Evolutionary conservation across 257 asterid genomes (phyloP).

Genomic region (Salvia hispanica): DNA sequence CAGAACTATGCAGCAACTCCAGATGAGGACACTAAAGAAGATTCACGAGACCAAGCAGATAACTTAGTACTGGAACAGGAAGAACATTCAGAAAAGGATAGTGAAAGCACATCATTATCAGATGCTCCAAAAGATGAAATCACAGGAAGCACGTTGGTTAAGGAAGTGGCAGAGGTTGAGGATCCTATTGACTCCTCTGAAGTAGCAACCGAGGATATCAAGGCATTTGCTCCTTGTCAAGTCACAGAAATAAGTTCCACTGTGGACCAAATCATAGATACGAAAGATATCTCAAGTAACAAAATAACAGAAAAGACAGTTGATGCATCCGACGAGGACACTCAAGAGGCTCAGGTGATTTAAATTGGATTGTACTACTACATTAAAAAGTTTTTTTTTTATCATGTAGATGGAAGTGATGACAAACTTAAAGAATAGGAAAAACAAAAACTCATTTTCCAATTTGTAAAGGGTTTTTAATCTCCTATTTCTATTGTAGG

Average conservation of each 20-base stretch:
- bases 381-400: background rate
- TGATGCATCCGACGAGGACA: slow-evolving; percentile 31
- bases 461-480: background rate
- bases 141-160: slow-evolving; percentile 12
- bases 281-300: slow-evolving; percentile 32
- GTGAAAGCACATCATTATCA: slow-evolving; percentile 23
- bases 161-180: slow-evolving; percentile 26
- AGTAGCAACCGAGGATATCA: slow-evolving; percentile 23
- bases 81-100: slow-evolving; percentile 21
- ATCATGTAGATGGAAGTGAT: background rate
- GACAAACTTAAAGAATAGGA: background rate
- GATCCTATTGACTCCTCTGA: slow-evolving; percentile 19
- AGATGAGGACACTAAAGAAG: slow-evolving; percentile 9
- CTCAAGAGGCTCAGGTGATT: slow-evolving; percentile 22
- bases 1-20: slow-evolving; percentile 26
- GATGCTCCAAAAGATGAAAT: slow-evolving; percentile 23
- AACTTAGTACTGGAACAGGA: slow-evolving; percentile 18
- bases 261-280: slow-evolving; percentile 29
- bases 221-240: slow-evolving; percentile 24
- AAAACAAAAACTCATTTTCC: slow-evolving; percentile 14
- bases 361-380: background rate
- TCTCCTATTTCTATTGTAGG: slow-evolving; percentile 22
- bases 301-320: slow-evolving; percentile 23
- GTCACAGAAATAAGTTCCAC: slow-evolving; percentile 23
- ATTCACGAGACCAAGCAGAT: slow-evolving; percentile 8